phyloP scores from a whole-genome alignment of 78 protist genomes.

The Polysphondylium violaceum region DNA sequence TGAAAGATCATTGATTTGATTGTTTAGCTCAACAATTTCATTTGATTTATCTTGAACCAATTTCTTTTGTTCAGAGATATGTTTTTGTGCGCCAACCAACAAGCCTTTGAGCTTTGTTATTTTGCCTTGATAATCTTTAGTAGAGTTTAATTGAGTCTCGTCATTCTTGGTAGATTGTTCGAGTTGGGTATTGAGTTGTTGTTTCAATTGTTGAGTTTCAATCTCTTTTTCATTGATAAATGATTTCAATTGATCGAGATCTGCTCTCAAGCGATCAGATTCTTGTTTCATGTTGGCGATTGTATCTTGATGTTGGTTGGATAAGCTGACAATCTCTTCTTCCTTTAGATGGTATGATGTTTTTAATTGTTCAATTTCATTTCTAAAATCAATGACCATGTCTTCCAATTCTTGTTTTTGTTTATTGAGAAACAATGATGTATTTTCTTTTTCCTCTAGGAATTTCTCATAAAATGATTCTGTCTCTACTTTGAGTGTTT shows the following conservation, averaged over 20 bases:
- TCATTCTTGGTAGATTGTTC: background rate
- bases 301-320: background rate
- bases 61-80: slow-evolving; percentile 48
- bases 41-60: slow-evolving; percentile 31
- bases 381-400: background rate
- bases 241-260: background rate
- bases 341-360: background rate
- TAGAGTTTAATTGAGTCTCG: background rate
- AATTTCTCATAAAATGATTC: slow-evolving; percentile 19
- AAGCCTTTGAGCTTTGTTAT: slow-evolving; percentile 42
- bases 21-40: slow-evolving; percentile 4
- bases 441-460: slow-evolving; percentile 35
- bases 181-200: background rate
- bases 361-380: slow-evolving; percentile 11
- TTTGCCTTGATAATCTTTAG: slow-evolving; percentile 17
- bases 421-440: slow-evolving; percentile 9
- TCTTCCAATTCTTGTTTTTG: slow-evolving; percentile 41
- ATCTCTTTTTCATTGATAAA: background rate
- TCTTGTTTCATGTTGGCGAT: background rate
- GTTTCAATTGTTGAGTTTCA: background rate
- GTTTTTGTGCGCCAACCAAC: slow-evolving; percentile 57
- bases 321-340: background rate
- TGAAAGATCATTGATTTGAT: background rate
- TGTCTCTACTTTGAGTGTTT: background rate
- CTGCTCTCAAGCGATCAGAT: background rate